Evolutionary conservation across 371 early-diverging fungal genomes (phyloP), one percentile per base, ranked within the genome.

Genomic region (Rhizopus sp.): DNA sequence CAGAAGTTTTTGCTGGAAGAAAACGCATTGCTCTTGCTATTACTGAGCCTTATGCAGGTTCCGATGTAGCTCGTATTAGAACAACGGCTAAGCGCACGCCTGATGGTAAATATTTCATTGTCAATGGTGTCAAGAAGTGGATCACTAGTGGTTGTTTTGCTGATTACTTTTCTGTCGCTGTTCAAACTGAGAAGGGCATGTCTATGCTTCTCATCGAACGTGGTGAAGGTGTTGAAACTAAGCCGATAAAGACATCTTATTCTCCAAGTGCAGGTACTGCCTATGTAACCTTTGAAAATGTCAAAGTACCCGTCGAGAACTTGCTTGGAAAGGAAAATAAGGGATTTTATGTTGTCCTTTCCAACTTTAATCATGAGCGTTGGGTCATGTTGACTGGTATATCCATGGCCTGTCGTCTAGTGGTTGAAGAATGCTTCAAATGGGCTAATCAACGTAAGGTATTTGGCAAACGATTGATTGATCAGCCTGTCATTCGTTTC

Each of bases 381-480:
- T 74, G 70, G 70, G 66, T 65, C 15, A 70, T 74, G 61, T 47
- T 63, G 29, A 63, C 66, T 13, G 65, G 66, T 23, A 41, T 60
- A 31, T 52, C 54, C 31, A 62, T 61, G 45, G 59, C 64, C 13
- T 51, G 65, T 23, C 66, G 73, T n/a, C 50, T 66, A 16, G 69
- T 62, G 1, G 63, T 74, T 49, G 74, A 74, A 59, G 74, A 74
- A 35, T 70, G 71, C 38, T 68, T 74, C 66, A 74, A 74, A 49
- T 74, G 74, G 74, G 68, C 71, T 30, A 81, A 90, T 71, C 92
- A 93, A 76, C 88, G 95, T 52, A 86, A 86, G 74, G 93, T 92
- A 7, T 92, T 93, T 72, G 90, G 89, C 53, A 87, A 88, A 75
- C 82, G 83, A 59, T 75, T 92, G 7, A 78, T 85, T 16, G 80